A percentile compares a stretch with the other conserved stretches of the same genome.
phyloP scores from a whole-genome alignment of 1,284 basidiomycete species.

The Tylopilus sp. region DNA sequence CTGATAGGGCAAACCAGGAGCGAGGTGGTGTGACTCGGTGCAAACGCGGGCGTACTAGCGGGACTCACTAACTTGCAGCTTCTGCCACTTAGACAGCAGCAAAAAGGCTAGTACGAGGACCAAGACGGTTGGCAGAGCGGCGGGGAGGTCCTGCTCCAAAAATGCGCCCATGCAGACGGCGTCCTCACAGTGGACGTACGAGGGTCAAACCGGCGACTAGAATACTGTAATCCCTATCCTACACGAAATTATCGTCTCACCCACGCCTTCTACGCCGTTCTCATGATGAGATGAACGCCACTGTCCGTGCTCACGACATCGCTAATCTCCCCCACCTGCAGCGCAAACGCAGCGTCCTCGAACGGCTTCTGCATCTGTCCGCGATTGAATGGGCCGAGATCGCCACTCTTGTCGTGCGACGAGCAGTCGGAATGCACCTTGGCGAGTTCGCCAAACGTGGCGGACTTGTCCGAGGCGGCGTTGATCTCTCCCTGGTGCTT shows the following conservation, averaged over 20 bases:
- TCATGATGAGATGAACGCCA: conserved; percentile 93
- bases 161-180: not conserved
- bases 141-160: conserved; percentile 1
- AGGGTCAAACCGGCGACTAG: not conserved
- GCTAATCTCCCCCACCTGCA: conserved; percentile 83
- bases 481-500: conserved; percentile 61
- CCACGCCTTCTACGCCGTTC: conserved; percentile 62
- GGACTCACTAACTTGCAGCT: conserved; percentile 14
- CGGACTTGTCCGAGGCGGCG: conserved; percentile 40
- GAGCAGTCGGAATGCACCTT: conserved; percentile 81
- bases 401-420: conserved; percentile 75
- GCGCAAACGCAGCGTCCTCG: conserved; percentile 84
- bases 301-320: conserved; percentile 88
- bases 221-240: not conserved
- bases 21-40: no score
- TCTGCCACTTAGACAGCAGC: conserved; percentile 6
- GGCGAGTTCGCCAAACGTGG: conserved; percentile 77
- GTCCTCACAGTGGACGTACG: not conserved
- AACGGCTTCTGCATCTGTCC: conserved; percentile 99
- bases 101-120: conserved; percentile 20
- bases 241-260: not conserved
- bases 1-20: not conserved
- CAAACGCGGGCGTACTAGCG: not conserved
- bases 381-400: conserved; percentile 81
- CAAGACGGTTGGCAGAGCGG: conserved; percentile 10